phyloP scores from a whole-genome alignment of 2,329 filamentous ascomycete species.

The Pseudofabraea citricarpa region DNA sequence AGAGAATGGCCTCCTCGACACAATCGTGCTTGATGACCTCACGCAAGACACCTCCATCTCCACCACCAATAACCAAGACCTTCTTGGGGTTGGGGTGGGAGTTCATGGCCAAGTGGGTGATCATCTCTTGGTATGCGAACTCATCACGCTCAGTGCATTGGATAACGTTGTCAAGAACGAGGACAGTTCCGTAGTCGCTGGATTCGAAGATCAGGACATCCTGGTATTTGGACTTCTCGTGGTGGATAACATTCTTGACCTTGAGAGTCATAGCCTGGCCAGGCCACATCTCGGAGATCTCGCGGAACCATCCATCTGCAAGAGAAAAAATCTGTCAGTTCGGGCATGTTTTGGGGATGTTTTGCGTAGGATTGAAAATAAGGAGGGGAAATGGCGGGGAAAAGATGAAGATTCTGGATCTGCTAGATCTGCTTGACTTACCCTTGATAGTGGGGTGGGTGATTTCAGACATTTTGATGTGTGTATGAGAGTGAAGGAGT shows the following conservation, averaged over 20 bases:
- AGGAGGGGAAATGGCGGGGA: slow-evolving; percentile 15
- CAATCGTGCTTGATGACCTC: slow-evolving; percentile 99
- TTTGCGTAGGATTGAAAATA: neutral
- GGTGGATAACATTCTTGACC: slow-evolving; percentile 96
- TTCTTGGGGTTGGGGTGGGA: slow-evolving; percentile 97
- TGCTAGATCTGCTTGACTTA: slow-evolving; percentile 36
- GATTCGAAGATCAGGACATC: slow-evolving; percentile 99
- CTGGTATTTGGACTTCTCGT: slow-evolving; percentile 99
- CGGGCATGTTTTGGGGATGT: neutral
- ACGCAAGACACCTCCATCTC: slow-evolving; percentile 93
- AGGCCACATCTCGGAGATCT: slow-evolving; percentile 98
- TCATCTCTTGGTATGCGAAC: slow-evolving; percentile 99
- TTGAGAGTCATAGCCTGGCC: slow-evolving; percentile 97
- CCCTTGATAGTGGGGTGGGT: slow-evolving; percentile 54
- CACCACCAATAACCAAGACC: slow-evolving; percentile 95
- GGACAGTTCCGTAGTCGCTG: slow-evolving; percentile 90
- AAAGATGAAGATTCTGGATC: neutral
- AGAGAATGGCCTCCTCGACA: slow-evolving; percentile 92
- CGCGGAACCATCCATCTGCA: slow-evolving; percentile 98
- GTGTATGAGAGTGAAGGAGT: slow-evolving; percentile 37
- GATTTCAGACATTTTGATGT: slow-evolving; percentile 46
- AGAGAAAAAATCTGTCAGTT: neutral
- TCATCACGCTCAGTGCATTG: slow-evolving; percentile 98
- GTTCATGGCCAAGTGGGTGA: slow-evolving; percentile 97
- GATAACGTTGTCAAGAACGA: slow-evolving; percentile 98